A percentile compares a stretch with the other conserved stretches of the same genome.
These are phyloP conservation scores for Cucumis hystrix DNA, from an alignment of 306 rosid genomes.

Conservation along the genomic window DNA sequence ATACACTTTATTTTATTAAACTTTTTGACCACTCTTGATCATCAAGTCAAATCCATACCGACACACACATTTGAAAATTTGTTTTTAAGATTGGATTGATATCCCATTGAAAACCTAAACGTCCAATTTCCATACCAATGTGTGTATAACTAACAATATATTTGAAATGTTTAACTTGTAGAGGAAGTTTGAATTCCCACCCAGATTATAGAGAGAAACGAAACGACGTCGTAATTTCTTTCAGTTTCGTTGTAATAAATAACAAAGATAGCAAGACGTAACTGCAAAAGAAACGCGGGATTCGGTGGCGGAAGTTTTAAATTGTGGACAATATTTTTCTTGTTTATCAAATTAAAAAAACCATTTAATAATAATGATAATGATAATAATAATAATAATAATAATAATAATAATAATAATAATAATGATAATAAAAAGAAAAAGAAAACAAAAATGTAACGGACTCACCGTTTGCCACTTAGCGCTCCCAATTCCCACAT, in stretches of 20 bases:
- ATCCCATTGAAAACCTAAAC: too few species aligned
- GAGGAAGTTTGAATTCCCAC: neutral
- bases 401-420: neutral
- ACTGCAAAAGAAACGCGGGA: conserved; percentile 14
- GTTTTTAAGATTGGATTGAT: too few species aligned
- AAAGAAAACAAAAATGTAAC: conserved; percentile 19
- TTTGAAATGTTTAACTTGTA: too few species aligned
- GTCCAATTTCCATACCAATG: too few species aligned
- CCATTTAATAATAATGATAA: neutral
- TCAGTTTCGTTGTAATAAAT: neutral
- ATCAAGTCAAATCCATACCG: too few species aligned
- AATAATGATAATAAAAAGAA: neutral
- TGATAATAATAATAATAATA: too few species aligned
- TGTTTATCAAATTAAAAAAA: too few species aligned
- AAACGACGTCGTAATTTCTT: neutral
- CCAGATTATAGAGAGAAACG: neutral
- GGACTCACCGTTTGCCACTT: conserved; percentile 26
- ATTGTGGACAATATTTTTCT: neutral
- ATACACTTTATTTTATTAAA: too few species aligned
- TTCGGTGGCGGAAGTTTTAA: conserved; percentile 11
- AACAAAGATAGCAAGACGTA: neutral
- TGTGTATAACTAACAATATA: too few species aligned
- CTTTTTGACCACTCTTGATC: too few species aligned
- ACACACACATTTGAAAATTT: too few species aligned
- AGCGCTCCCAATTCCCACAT: conserved; percentile 8